Conservation (phyloP, 306 rosid genomes). For the Vigna angularis region DNA sequence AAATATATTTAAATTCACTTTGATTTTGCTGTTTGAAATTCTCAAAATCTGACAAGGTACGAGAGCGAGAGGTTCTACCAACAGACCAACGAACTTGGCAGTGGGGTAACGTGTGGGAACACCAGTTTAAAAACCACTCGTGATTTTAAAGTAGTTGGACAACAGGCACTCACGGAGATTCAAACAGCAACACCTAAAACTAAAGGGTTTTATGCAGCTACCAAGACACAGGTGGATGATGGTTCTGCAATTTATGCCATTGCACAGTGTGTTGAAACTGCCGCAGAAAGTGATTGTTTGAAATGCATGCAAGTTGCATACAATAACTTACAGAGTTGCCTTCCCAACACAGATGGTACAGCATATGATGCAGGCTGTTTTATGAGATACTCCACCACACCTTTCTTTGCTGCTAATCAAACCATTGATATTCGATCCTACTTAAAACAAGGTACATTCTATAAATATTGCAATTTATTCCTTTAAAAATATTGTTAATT, state of each 20-base stretch:
- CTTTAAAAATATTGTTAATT: too few species aligned
- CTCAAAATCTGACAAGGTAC: constrained; percentile 27
- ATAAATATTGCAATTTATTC: too few species aligned
- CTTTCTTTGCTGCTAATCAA: constrained; percentile 6
- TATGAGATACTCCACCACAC: constrained; percentile 43
- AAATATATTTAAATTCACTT: too few species aligned
- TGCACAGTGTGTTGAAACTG: constrained; percentile 72
- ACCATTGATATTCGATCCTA: constrained; percentile 41
- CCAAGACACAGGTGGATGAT: constrained; percentile 30
- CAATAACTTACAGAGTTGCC: constrained; percentile 51
- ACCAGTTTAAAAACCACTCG: neutral
- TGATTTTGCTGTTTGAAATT: neutral
- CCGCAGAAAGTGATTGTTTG: constrained; percentile 37
- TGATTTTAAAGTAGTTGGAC: neutral
- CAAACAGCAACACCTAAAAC: constrained; percentile 47
- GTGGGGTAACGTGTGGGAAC: constrained; percentile 39
- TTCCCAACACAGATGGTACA: constrained; percentile 53
- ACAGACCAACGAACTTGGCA: constrained; percentile 8
- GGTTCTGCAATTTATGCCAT: constrained; percentile 54
- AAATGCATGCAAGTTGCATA: constrained; percentile 55
- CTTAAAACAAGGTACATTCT: constrained; percentile 34
- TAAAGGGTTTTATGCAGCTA: constrained; percentile 43
- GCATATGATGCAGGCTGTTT: constrained; percentile 74
- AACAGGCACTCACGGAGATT: constrained; percentile 32
- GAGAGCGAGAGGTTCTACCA: constrained; percentile 45